Base-by-base conservation (phyloP, 2,329 filamentous ascomycete genomes). In the Cytospora mali region DNA sequence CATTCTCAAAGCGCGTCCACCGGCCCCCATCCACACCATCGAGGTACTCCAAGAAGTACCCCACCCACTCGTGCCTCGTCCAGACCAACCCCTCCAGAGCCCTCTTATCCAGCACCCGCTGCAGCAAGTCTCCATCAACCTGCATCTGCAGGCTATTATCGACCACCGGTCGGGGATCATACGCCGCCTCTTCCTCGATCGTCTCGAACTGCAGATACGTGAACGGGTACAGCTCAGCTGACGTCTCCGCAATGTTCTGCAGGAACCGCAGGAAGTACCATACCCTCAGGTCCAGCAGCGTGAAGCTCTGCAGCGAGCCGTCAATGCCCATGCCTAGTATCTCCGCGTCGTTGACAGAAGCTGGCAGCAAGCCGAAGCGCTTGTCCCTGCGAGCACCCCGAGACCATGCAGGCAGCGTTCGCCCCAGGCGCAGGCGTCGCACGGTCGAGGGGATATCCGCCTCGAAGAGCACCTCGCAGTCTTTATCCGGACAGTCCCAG, bases 201-300 rank as follows among this genome's bases (percentile, higher is more conserved):
- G 55, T 56, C 23, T 35, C 55, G 25, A 54, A 49, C 51, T 64
- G 70, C 59, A 72, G 74, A 28, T 74, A 73, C 3, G 73, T 73
- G 64, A 84, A 84, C 3, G 84, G 81, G 62, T 80, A 86, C 14
- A 87, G 73, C 4, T 71, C 67, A 7, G 73, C 69, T 28, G 80
- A 82, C 28, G 75, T 73, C 53, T 81, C 73, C 29, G 85, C 86
- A 54, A 96, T 72, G 63, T 89, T 88, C 70, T 96, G 88, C 1
- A 97, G 72, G 66, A 94, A 86, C 62, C 83, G 82, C 6, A 98
- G 79, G 4, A 96, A 79, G 7, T 82, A 81, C 85, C 89, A 90
- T 9, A 88, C 82, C 2, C 83, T 75, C 21, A 82, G 70, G 11
- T 81, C 77, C 0, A 98, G 76, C 16, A 93, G 76, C 1, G 84